These are phyloP conservation scores for Salvia rosmarinus DNA, from an alignment of 257 asterid species.

Conservation along the genomic window DNA sequence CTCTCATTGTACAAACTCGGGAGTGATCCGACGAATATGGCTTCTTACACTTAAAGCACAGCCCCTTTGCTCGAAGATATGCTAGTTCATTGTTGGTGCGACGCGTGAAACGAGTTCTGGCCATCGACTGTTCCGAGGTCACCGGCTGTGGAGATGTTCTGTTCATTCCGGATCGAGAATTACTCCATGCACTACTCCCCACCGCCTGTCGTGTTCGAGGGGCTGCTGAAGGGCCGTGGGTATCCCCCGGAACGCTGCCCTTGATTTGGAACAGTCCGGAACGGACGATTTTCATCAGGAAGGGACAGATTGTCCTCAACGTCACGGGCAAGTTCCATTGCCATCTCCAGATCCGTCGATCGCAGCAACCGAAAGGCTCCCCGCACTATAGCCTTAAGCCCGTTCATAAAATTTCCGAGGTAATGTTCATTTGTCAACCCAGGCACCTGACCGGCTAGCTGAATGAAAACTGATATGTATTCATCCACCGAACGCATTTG, in stretches of 20 bases:
- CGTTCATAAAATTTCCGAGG: no score
- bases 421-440: no score
- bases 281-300: neutral
- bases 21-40: neutral
- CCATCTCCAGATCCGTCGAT: no score
- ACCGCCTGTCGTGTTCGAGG: no score
- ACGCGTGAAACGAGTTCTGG: no score
- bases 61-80: neutral
- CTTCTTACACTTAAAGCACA: neutral
- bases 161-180: neutral
- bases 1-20: neutral
- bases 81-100: neutral
- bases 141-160: neutral
- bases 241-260: slow-evolving; percentile 3
- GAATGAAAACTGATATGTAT: no score
- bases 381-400: no score
- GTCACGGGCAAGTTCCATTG: no score
- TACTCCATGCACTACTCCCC: neutral
- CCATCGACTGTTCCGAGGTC: neutral
- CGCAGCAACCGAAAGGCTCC: no score
- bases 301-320: no score
- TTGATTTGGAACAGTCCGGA: neutral
- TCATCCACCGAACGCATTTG: no score
- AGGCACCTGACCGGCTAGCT: no score
- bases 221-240: neutral